phyloP scores from a whole-genome alignment of 805 yeast genomes.

The Wickerhamiella brachini region DNA sequence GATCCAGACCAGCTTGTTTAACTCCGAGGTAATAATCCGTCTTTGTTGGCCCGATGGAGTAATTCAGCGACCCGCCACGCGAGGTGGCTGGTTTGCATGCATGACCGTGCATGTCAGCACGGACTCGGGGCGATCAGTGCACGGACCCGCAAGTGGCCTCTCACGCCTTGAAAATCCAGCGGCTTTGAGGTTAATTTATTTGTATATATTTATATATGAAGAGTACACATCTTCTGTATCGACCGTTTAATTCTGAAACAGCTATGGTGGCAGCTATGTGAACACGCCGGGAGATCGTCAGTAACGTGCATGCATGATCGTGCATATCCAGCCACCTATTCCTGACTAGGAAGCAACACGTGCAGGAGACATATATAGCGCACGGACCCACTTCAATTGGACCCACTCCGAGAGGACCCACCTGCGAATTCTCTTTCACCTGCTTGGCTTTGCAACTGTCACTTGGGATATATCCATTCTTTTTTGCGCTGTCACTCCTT shows the following conservation, averaged over 20 bases:
- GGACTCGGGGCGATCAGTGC: neutral
- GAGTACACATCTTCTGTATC: no score
- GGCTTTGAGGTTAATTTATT: no score
- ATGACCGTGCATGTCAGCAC: neutral
- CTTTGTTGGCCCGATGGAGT: neutral
- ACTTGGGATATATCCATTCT: neutral
- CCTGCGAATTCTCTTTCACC: neutral
- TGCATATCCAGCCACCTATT: neutral
- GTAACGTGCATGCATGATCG: neutral
- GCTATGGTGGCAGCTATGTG: neutral
- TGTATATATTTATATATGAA: no score
- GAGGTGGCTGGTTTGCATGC: neutral
- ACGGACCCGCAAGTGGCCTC: neutral
- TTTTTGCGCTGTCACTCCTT: neutral
- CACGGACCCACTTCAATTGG: neutral
- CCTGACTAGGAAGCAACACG: neutral
- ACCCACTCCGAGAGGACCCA: neutral
- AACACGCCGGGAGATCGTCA: neutral
- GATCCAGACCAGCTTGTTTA: neutral
- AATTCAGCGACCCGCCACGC: neutral
- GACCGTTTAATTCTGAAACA: neutral
- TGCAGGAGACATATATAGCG: neutral
- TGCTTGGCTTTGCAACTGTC: neutral
- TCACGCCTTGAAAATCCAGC: no score
- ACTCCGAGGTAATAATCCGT: neutral